phyloP scores from a whole-genome alignment of 2,329 filamentous ascomycete species.

The Massarina eburnea region DNA sequence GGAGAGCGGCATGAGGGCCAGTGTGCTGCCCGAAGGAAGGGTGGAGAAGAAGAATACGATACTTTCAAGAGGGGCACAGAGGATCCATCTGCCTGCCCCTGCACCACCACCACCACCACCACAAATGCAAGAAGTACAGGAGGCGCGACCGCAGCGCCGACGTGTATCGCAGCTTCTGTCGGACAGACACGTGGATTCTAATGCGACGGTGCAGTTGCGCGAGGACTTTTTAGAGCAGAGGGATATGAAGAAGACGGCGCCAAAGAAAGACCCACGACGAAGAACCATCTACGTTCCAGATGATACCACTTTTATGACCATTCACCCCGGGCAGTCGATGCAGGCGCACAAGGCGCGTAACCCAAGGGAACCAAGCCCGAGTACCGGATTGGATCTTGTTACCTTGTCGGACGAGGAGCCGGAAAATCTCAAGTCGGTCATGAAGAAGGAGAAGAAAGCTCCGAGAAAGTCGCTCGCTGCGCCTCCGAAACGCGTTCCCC shows the following conservation, averaged over 20 bases:
- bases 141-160: constrained; percentile 33
- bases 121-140: constrained; percentile 20
- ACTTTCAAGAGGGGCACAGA: constrained; percentile 42
- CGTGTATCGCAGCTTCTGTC: constrained; percentile 39
- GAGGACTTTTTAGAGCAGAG: constrained; percentile 32
- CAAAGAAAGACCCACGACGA: constrained; percentile 47
- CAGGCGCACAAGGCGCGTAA: constrained; percentile 23
- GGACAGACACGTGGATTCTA: constrained; percentile 27
- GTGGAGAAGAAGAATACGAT: constrained; percentile 32
- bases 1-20: constrained; percentile 17
- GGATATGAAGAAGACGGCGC: constrained; percentile 32
- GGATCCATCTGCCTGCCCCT: constrained; percentile 23
- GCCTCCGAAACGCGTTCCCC: constrained; percentile 53
- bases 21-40: constrained; percentile 23
- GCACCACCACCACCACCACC: neutral
- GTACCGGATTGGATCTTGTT: constrained; percentile 42
- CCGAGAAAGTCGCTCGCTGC: constrained; percentile 47
- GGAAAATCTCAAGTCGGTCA: constrained; percentile 28
- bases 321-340: constrained; percentile 50
- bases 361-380: constrained; percentile 35
- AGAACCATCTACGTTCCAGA: constrained; percentile 56
- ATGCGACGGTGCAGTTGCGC: constrained; percentile 34
- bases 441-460: constrained; percentile 36
- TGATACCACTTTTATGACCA: constrained; percentile 54
- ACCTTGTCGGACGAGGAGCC: constrained; percentile 43